phyloP scores from a whole-genome alignment of 2,329 filamentous ascomycete genomes.

The Curvularia hawaiiensis region DNA sequence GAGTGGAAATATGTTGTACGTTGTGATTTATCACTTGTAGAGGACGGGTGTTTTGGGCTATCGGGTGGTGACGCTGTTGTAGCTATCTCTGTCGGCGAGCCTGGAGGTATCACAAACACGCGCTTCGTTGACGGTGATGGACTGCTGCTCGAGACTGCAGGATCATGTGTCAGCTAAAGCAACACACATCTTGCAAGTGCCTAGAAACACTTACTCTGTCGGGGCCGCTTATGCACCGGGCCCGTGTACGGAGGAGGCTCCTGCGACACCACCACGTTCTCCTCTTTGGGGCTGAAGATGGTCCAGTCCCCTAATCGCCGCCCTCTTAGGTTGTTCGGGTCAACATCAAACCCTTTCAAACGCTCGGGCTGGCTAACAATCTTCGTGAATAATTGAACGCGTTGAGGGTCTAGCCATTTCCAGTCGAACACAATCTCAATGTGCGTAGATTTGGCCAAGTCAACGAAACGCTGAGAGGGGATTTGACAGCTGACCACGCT shows the following conservation, averaged over 20 bases:
- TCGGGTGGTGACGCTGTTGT: neutral
- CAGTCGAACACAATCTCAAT: neutral
- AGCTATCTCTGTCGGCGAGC: neutral
- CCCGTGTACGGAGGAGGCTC: constrained; percentile 1
- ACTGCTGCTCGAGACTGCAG: neutral
- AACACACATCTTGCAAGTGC: neutral
- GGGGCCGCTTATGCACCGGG: neutral
- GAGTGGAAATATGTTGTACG: neutral
- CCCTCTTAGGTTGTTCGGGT: neutral
- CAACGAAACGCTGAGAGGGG: neutral
- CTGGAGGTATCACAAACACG: neutral
- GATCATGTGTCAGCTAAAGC: neutral
- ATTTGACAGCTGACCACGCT: neutral
- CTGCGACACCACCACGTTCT: neutral
- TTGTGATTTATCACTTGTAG: neutral
- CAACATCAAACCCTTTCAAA: neutral
- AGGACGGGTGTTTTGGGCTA: neutral
- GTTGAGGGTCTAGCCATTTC: neutral
- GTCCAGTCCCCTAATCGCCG: neutral
- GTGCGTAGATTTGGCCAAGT: neutral
- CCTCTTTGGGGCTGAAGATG: neutral
- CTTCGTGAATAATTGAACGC: neutral
- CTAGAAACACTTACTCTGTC: neutral
- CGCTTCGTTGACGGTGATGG: neutral
- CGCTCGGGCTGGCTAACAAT: neutral